These are phyloP conservation scores for Avena eriantha DNA, from an alignment of 176 grass and related monocot genomes.

Conservation along the genomic window DNA sequence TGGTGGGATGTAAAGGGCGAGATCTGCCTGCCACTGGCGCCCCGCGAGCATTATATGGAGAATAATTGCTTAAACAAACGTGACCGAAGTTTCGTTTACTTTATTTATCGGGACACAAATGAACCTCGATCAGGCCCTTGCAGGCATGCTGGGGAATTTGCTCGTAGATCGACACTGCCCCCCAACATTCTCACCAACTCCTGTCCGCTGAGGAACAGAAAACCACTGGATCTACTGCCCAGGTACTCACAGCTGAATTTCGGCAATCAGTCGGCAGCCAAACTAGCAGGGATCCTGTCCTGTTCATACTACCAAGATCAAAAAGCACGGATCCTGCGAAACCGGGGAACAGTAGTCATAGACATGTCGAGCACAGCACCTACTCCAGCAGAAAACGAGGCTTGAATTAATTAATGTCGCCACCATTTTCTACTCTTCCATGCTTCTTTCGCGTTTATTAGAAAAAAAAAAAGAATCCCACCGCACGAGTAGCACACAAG, in stretches of 20 bases:
- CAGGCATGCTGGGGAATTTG: slow-evolving; percentile 10
- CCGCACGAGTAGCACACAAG: neutral
- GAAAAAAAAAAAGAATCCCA: neutral
- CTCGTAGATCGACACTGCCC: neutral
- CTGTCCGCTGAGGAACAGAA: neutral
- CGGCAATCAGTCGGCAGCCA: neutral
- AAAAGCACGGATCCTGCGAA: slow-evolving; percentile 17
- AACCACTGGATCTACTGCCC: slow-evolving; percentile 24
- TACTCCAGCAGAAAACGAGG: slow-evolving; percentile 39
- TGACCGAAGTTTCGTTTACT: neutral
- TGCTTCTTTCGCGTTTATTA: neutral
- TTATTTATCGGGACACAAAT: neutral
- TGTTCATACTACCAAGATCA: neutral
- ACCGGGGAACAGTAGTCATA: slow-evolving; percentile 23
- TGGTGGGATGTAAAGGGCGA: slow-evolving; percentile 3
- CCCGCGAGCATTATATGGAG: slow-evolving; percentile 39
- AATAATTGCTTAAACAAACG: slow-evolving; percentile 22
- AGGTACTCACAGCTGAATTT: slow-evolving; percentile 25
- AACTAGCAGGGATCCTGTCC: neutral
- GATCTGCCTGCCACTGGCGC: slow-evolving; percentile 32
- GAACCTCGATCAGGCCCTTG: neutral
- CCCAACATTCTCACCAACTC: slow-evolving; percentile 37
- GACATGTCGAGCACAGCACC: slow-evolving; percentile 50
- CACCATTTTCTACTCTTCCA: neutral
- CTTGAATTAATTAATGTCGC: slow-evolving; percentile 35